These are phyloP conservation scores for Kwoniella mangroviensis DNA, from an alignment of 768 basidiomycete genomes.

Conservation along the genomic window DNA sequence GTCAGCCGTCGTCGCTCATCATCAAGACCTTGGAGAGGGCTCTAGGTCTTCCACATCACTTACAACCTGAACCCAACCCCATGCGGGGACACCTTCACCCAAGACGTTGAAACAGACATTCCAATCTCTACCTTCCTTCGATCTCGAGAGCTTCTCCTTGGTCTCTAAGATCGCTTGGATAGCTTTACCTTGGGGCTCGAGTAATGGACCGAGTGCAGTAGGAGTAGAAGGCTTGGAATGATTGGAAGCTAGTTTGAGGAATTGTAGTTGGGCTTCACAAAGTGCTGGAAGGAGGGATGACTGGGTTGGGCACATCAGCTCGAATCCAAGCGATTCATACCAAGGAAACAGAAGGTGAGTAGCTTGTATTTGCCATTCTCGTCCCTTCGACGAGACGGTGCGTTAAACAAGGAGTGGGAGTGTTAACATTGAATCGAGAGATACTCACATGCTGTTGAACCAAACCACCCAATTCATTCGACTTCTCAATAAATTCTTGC, in stretches of 20 bases:
- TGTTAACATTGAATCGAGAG: background rate
- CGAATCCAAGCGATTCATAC: too few relatives aligned
- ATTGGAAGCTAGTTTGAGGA: conserved; percentile 69
- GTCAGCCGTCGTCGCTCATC: background rate
- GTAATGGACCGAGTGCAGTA: conserved; percentile 64
- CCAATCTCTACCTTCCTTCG: conserved; percentile 69
- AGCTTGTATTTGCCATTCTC: too few relatives aligned
- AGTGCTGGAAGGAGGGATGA: conserved; percentile 63
- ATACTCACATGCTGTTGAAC: conserved; percentile 76
- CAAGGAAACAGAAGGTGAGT: too few relatives aligned
- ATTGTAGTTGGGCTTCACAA: conserved; percentile 69
- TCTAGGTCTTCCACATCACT: conserved; percentile 52
- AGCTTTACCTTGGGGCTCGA: conserved; percentile 71
- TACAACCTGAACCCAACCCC: conserved; percentile 88
- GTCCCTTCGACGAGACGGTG: too few relatives aligned
- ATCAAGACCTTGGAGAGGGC: background rate
- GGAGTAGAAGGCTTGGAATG: conserved; percentile 80
- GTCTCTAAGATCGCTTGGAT: conserved; percentile 77
- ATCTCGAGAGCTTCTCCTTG: conserved; percentile 79
- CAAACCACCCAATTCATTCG: conserved; percentile 71
- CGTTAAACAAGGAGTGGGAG: too few relatives aligned
- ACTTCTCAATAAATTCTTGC: conserved; percentile 73
- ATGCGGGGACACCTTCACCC: conserved; percentile 77
- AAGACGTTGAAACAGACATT: conserved; percentile 77
- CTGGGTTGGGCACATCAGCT: conserved; percentile 57